Evolutionary conservation across 495 filamentous ascomycete species (phyloP).

Genomic region (Aspergillus incahuasiensis): DNA sequence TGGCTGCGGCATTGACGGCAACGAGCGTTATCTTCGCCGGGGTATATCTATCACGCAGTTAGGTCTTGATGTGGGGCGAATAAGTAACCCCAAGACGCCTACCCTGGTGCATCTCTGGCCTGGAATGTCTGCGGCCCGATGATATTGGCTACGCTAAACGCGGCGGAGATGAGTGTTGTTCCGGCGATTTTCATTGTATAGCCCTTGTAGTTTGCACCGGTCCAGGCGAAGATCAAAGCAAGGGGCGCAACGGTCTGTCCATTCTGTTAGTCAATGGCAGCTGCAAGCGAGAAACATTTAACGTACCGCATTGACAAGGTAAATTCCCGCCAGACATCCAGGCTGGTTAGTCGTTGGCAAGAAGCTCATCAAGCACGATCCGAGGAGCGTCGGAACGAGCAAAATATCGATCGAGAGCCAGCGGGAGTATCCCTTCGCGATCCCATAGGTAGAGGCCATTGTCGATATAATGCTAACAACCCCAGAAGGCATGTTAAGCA

Average conservation of each 20-base stretch:
- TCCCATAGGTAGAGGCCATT: slow-evolving; percentile 42
- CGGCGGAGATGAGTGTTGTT: slow-evolving; percentile 37
- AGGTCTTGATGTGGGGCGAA: background rate
- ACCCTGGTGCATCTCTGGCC: slow-evolving; percentile 44
- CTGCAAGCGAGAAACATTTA: too few relatives aligned
- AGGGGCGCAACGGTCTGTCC: slow-evolving; percentile 30
- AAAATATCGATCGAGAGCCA: slow-evolving; percentile 42
- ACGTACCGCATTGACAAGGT: slow-evolving; percentile 51
- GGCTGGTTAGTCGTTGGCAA: slow-evolving; percentile 36
- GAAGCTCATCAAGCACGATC: slow-evolving; percentile 58
- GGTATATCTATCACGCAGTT: slow-evolving; percentile 18
- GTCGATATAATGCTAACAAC: slow-evolving; percentile 52
- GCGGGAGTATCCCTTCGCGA: slow-evolving; percentile 36
- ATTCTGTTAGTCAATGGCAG: background rate
- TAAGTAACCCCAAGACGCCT: background rate
- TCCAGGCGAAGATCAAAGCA: slow-evolving; percentile 42
- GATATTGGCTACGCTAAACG: slow-evolving; percentile 52
- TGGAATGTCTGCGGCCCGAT: slow-evolving; percentile 57
- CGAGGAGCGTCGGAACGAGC: slow-evolving; percentile 42
- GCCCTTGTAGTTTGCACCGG: slow-evolving; percentile 37
- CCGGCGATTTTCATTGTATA: slow-evolving; percentile 40
- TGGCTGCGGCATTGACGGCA: slow-evolving; percentile 40
- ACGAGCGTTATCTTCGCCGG: slow-evolving; percentile 60
- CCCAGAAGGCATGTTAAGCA: slow-evolving; percentile 64
- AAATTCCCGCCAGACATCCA: slow-evolving; percentile 58